Percentiles rank a stretch among this genome's conserved stretches.
phyloP scores from a whole-genome alignment of 345 rosid species.

The Linum trigynum region DNA sequence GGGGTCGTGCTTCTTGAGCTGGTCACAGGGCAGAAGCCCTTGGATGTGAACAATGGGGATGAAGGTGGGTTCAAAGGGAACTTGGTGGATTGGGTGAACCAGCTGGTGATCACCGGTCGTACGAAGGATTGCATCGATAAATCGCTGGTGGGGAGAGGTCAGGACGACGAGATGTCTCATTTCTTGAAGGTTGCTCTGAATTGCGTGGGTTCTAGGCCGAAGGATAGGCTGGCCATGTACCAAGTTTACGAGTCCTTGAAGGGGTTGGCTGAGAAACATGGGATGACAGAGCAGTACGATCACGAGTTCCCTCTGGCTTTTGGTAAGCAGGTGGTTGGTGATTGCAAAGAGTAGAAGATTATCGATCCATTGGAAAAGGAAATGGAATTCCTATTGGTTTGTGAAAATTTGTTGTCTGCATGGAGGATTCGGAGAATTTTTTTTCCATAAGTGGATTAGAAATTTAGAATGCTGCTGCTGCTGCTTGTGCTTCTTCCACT shows the following conservation, averaged over 20 bases:
- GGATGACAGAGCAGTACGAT: conserved; percentile 24
- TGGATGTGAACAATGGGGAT: conserved; percentile 24
- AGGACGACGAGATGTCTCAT: conserved; percentile 30
- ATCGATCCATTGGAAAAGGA: too few species aligned
- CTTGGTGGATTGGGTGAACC: conserved; percentile 53
- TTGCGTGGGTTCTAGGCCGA: conserved; percentile 36
- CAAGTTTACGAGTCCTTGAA: conserved; percentile 36
- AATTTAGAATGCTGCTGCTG: too few species aligned
- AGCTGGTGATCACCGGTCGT: conserved; percentile 19
- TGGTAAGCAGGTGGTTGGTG: conserved; percentile 28
- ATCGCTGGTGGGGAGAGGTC: conserved; percentile 26
- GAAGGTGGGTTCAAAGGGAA: conserved; percentile 41
- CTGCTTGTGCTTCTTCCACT: too few species aligned
- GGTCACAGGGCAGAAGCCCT: conserved; percentile 38
- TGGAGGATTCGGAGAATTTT: too few species aligned
- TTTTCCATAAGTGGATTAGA: too few species aligned
- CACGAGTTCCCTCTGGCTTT: conserved; percentile 30
- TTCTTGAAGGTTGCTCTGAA: conserved; percentile 30
- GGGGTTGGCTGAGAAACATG: conserved; percentile 32
- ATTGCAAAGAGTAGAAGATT: conserved; percentile 17
- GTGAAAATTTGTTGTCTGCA: too few species aligned
- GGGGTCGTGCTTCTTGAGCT: conserved; percentile 50
- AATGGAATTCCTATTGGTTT: too few species aligned
- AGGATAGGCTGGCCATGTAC: conserved; percentile 36
- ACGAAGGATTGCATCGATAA: conserved; percentile 30